Percentiles rank a stretch among this genome's conserved stretches.
Evolutionary conservation across 306 rosid genomes (phyloP).

Genomic region (Arachis hypogaea): DNA sequence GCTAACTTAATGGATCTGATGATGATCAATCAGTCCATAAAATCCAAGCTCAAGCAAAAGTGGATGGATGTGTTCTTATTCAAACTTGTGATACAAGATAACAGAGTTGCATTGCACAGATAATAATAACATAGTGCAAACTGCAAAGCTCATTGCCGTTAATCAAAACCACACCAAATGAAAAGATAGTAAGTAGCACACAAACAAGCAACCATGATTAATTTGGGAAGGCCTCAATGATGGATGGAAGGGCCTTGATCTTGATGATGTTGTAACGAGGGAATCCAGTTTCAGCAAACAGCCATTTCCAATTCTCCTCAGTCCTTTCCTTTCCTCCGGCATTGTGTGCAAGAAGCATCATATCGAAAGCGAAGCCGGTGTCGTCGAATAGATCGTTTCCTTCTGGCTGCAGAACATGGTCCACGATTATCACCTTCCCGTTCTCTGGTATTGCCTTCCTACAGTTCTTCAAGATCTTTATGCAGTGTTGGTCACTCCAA

Average conservation of each 20-base stretch:
- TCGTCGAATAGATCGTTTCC: constrained; percentile 52
- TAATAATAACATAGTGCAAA: constrained; percentile 3
- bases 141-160: constrained; percentile 6
- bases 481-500: constrained; percentile 71
- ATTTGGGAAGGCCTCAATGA: constrained; percentile 54
- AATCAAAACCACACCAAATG: not conserved
- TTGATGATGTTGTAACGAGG: constrained; percentile 54
- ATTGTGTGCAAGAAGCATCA: constrained; percentile 54
- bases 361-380: constrained; percentile 49
- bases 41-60: constrained; percentile 18
- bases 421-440: constrained; percentile 61
- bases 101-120: constrained; percentile 1
- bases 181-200: not conserved
- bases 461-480: constrained; percentile 55
- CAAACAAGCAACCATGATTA: not conserved
- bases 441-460: constrained; percentile 54
- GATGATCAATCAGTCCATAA: not conserved
- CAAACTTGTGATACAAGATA: not conserved
- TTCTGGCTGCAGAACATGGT: constrained; percentile 45
- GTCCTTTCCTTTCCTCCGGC: constrained; percentile 60
- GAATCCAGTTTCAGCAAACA: constrained; percentile 55
- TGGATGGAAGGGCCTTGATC: constrained; percentile 48
- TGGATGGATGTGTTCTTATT: constrained; percentile 30
- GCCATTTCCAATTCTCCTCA: constrained; percentile 56
- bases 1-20: not conserved